Evolutionary conservation across 768 basidiomycete species (phyloP).

Genomic region (Glaciozyma antarctica): DNA sequence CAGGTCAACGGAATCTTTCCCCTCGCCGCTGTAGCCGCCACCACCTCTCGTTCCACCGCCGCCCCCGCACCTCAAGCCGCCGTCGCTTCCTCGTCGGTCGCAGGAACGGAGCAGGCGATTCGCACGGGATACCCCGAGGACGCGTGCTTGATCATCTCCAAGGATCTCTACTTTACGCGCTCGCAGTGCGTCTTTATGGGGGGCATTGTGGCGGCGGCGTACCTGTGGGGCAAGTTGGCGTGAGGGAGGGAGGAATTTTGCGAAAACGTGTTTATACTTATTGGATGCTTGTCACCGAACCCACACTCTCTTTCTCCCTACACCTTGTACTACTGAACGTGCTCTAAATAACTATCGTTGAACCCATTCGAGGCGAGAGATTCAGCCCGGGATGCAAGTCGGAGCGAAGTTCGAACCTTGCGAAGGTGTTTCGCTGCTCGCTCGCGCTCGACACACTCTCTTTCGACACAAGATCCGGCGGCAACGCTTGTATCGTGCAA

Average conservation of each 20-base stretch:
- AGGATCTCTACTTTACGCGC: slow-evolving; percentile 29
- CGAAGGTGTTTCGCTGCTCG: too few species aligned
- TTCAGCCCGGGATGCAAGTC: too few species aligned
- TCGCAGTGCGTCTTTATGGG: slow-evolving; percentile 16
- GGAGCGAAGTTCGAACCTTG: too few species aligned
- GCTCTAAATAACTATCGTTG: too few species aligned
- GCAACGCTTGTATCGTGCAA: too few species aligned
- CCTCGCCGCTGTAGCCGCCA: neutral
- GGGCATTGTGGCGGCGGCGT: slow-evolving; percentile 7
- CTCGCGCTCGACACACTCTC: too few species aligned
- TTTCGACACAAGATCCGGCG: too few species aligned
- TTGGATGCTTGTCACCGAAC: too few species aligned
- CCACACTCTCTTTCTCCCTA: too few species aligned
- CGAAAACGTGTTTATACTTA: too few species aligned
- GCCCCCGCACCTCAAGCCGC: neutral
- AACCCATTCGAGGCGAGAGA: too few species aligned
- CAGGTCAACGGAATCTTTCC: neutral
- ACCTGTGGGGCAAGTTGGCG: slow-evolving; percentile 1
- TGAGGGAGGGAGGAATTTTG: neutral
- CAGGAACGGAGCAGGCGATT: neutral
- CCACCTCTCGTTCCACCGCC: neutral
- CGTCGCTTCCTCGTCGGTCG: neutral
- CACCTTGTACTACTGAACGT: too few species aligned
- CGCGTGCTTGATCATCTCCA: slow-evolving; percentile 29
- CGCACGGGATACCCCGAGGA: slow-evolving; percentile 17